Evolutionary conservation across 2,329 filamentous ascomycete genomes (phyloP), one percentile per base, ranked within the genome.

Genomic region (Aschersonia sp.): DNA sequence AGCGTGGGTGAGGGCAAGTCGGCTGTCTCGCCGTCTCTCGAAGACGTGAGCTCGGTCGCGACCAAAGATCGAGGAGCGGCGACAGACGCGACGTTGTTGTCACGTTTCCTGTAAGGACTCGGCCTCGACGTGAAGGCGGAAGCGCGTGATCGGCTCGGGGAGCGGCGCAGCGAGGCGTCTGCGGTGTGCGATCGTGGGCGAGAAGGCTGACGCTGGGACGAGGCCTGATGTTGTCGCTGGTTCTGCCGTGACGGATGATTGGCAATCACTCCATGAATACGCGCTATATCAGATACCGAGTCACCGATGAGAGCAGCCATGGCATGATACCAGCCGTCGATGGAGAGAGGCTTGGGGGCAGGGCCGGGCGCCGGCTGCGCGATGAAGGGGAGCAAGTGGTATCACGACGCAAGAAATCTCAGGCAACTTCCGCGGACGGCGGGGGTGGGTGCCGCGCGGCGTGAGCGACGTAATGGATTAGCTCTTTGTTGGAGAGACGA

Each of bases 231-330:
- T 49, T 70, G 69, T 54, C 71, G 69, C 54, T 72, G 71, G 53
- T 68, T 69, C 53, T 68, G 69, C 53, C 63, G 65, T 53, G 71
- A 56, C 46, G 67, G 66, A 43, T 72, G 64, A 49, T 67, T 65
- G 50, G 69, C 66, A 70, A 87, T 84, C 74, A 81, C 84, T 69
- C 74, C 79, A 71, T 80, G 78, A 67, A 84, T 82, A 67, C 80
- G 77, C 58, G 78, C 74, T 57, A 81, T 73, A 68, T 87, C 81
- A 65, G 85, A 77, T 67, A 81, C 79, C 70, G 81, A 81, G 71
- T 91, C 86, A 64, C 76, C 75, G 57, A 81, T 74, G 65, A 81
- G 64, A 66, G 77, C 72, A 60, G 77, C 78, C 78, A 82, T 82
- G 68, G 65, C 73, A 70, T 69, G 58, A 61, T 52, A 51, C 30